Percentiles rank a stretch among this genome's conserved stretches.
phyloP scores from a whole-genome alignment of 2,329 filamentous ascomycete genomes.

The Aspergillus sergii region DNA sequence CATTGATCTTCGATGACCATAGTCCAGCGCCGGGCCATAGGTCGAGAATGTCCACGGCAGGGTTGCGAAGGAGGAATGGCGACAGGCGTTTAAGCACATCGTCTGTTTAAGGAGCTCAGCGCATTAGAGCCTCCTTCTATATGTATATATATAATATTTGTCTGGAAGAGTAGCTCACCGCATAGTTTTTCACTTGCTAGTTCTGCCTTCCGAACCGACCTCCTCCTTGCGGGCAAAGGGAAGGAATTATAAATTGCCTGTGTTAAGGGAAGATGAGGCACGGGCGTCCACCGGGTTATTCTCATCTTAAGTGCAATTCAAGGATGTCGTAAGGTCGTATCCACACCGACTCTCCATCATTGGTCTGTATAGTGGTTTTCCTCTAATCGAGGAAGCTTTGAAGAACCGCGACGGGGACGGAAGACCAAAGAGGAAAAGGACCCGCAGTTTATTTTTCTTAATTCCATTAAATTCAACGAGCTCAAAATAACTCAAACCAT shows the following conservation, averaged over 20 bases:
- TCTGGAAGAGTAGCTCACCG: conserved; percentile 27
- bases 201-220: conserved; percentile 17
- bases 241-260: conserved; percentile 15
- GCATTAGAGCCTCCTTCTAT: conserved; percentile 3
- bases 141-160: no score
- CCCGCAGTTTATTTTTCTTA: neutral
- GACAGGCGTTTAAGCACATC: conserved; percentile 72
- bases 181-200: conserved; percentile 37
- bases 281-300: conserved; percentile 21
- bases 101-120: conserved; percentile 46
- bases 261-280: conserved; percentile 27
- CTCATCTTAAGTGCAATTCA: neutral
- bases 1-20: conserved; percentile 77
- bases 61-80: conserved; percentile 67
- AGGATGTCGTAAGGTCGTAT: neutral
- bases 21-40: conserved; percentile 78
- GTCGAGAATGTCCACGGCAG: conserved; percentile 83
- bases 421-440: neutral
- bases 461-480: neutral
- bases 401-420: neutral
- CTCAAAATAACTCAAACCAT: neutral
- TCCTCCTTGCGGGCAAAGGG: conserved; percentile 12
- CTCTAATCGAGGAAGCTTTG: neutral
- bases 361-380: neutral
- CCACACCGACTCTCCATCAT: neutral